Base-by-base conservation (phyloP, 768 basidiomycete genomes). In the Mycena pura region DNA sequence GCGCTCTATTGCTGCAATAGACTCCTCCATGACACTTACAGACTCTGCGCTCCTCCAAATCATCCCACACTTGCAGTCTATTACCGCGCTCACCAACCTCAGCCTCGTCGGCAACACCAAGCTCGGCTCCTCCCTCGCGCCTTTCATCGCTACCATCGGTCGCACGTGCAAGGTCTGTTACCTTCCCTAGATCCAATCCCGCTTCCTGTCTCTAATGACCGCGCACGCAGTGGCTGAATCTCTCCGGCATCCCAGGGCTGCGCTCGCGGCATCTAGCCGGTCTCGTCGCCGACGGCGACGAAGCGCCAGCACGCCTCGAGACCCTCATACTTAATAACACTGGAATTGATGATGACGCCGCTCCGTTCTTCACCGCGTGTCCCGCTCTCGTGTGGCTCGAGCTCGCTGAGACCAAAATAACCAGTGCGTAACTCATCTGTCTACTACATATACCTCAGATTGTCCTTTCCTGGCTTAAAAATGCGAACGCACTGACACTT, bases 51-150 rank as follows among this genome's bases (percentile, higher is more conserved):
- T 90, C 28, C 60, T 54, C 7, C 70, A 70, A 19, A 73, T 90
- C 39, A 83, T 84, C 6, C 72, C 74, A 5, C 57, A 74, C 19
- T 67, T 89, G 36, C 72, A 70, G 21, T 48, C 60, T 0, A 79
- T 74, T 60, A 39, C 63, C 11, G 60, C 69, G 22, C 73, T 91
- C 24, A 83, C 86, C 53, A 80, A 76, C 59, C 57, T 91, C 47
- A 90, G 74, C 68, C 74, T 91, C 8, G 88, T 87, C 7, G 86
- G 86, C 7, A 91, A 91, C 66, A 77, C 78, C 6, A 89, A 87
- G 58, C 69, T 91, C 17, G 85, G 85, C 7, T 66, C 75, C 3
- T 73, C 84, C 1, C 68, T 90, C 5, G 65, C 73, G 2, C 68
- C 77, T 22, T 82, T 90, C 60, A 66, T 91, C 27, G 66, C 70